Base-by-base conservation (phyloP, 1,139 yeast species). In the Pneumocystis wakefieldiae region DNA sequence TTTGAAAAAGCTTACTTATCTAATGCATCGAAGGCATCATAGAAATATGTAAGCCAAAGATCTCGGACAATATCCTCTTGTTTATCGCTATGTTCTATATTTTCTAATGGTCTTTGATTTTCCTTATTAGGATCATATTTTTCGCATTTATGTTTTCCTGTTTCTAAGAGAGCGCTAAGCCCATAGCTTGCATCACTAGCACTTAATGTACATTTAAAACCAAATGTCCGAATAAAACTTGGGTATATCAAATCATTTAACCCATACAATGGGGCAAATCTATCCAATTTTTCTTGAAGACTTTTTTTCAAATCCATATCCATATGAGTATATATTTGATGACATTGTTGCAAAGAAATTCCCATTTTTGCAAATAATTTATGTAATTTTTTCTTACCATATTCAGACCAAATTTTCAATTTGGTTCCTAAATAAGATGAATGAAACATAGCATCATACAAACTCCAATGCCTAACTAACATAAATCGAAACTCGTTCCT, bases 341-440 rank as follows among this genome's bases (percentile, higher is more conserved):
- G 87, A 1, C 97, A 95, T 32, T 87, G 86, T 2, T 84, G 87
- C 61, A 94, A 76, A 0, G 97, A 86, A 5, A 94, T 86, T 7
- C 98, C 98, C 97, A 94, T 92, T 69, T 87, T 83, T 1, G 98
- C 98, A 76, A 94, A 87, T 80, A 94, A 79, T 70, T 90, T 90
- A 72, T 91, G 95, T 61, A 94, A 76, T 68, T 85, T 81, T 72
- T 88, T 89, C 69, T 85, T 82, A 3, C 98, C 98, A 65, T 87
- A 94, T 70, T 88, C 96, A 29, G 94, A 86, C 92, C 96, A 94
- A 59, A 92, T 76, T 66, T 85, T 84, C 66, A 92, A 77, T 72
- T 90, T 88, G 29, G 97, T 86, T 69, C 91, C 89, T 58, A 92
- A 90, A 71, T 86, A 92, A 67, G 90, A 85, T 35, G 96, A 89